Evolutionary conservation across 306 rosid species (phyloP).

Genomic region (Cajanus cajan): DNA sequence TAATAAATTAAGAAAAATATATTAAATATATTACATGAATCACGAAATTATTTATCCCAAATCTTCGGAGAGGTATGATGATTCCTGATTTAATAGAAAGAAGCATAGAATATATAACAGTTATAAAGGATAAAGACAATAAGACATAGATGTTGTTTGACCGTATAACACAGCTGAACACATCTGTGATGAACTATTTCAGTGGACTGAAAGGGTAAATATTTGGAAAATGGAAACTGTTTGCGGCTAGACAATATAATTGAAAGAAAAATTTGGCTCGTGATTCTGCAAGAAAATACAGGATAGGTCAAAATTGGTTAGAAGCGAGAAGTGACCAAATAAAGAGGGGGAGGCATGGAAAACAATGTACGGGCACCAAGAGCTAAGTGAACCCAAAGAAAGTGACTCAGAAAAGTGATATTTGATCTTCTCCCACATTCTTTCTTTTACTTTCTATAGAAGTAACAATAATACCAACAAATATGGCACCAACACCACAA

Average conservation of each 20-base stretch:
- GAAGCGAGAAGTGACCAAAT: background rate
- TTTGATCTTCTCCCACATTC: background rate
- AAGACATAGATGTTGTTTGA: background rate
- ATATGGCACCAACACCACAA: constrained; percentile 7
- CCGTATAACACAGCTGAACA: background rate
- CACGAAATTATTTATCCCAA: background rate
- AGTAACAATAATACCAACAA: background rate
- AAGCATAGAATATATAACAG: background rate
- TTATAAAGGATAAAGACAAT: background rate
- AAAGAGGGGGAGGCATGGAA: background rate
- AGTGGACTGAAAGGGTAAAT: background rate
- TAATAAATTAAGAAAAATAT: background rate
- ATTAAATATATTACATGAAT: background rate
- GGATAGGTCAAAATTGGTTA: background rate
- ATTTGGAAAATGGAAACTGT: background rate
- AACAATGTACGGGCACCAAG: background rate
- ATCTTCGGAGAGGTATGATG: background rate
- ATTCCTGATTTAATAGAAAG: background rate
- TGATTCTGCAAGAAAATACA: constrained; percentile 9
- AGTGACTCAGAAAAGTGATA: background rate
- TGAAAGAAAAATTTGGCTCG: background rate
- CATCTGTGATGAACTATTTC: background rate
- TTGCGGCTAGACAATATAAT: background rate
- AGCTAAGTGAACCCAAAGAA: background rate
- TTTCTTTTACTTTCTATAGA: background rate